Evolutionary conservation across 768 basidiomycete genomes (phyloP), one percentile per base, ranked within the genome.

Genomic region (Russula sp.): DNA sequence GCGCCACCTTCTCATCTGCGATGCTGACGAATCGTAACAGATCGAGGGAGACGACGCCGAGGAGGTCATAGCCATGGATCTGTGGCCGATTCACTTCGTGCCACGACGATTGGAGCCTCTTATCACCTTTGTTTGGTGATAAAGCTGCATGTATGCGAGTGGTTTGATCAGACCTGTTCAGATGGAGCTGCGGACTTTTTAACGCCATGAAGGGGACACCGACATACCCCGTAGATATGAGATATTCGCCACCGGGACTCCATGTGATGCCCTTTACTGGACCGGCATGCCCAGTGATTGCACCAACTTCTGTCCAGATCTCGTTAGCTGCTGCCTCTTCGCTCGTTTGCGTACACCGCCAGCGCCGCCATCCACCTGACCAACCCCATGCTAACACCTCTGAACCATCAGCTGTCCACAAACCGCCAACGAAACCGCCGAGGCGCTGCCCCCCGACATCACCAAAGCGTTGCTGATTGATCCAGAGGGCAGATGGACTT

Each of bases 1-100:
- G 83, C 13, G 85, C 84, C 11, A 98, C 93, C 73, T 98, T 98
- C 74, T 99, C 97, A 69, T 99, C 97, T 10, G 94, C 93, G 49
- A 93, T 86, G 67, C 91, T 95, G 20, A 86, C 87, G 70, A 98
- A 96, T 35, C 82, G 84, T 49, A 93, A 76, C 0, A 87, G 77
- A 60, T 81, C 79, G 49, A 96, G 78, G 72, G 93, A 95, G 3
- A 81, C 82, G 7, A 83, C 86, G 58, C 86, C 87, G 18, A 95
- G 77, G 41, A 98, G 76, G 69, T 98, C 94, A 72, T 98, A 98
- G 7, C 97, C 97, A 74, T 99, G 97, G 18, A 98, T 86, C 73
- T 99, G 97, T 20, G 97, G 97, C 4, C 97, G 85, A 32, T 83
- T 83, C 32, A 98, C 77, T 70, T 99, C 97, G 68, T 89, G 88